Percentiles rank a stretch among this genome's conserved stretches.
Evolutionary conservation across 179 eudicot species (phyloP).

Genomic region (Silene noctiflora): DNA sequence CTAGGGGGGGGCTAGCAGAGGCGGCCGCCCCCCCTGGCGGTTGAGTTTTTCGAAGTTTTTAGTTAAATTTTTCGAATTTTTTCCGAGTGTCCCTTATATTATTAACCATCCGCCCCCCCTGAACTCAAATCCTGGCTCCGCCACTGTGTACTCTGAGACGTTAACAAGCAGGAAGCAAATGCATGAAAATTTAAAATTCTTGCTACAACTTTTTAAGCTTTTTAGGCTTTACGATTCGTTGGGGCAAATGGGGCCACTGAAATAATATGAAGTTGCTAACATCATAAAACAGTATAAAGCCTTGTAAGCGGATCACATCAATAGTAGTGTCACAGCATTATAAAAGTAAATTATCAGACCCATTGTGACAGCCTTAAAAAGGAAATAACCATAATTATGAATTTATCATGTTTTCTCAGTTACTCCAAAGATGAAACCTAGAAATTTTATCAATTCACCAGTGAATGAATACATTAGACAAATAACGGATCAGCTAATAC

Average conservation of each 20-base stretch:
- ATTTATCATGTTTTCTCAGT: not conserved
- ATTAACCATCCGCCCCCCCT: too few relatives aligned
- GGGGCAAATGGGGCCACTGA: not conserved
- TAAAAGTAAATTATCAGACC: not conserved
- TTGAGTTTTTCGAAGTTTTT: too few relatives aligned
- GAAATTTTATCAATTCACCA: not conserved
- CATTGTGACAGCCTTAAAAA: not conserved
- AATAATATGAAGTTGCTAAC: not conserved
- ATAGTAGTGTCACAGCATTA: not conserved
- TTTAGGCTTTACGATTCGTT: not conserved
- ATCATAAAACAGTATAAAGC: not conserved
- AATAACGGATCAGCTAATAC: not conserved
- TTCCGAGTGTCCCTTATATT: too few relatives aligned
- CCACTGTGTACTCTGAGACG: not conserved
- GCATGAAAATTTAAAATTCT: not conserved
- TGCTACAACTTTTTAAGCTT: not conserved
- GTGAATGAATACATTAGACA: not conserved
- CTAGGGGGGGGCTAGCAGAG: too few relatives aligned
- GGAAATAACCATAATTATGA: not conserved
- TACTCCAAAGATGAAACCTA: not conserved
- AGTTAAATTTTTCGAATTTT: too few relatives aligned
- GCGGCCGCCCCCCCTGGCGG: too few relatives aligned
- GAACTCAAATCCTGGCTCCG: too few relatives aligned
- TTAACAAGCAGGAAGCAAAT: not conserved
- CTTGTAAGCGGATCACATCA: not conserved